Percentiles rank a stretch among this genome's conserved stretches.
Conservation (phyloP, 2,329 filamentous ascomycete genomes). For the Moelleriella libera region DNA sequence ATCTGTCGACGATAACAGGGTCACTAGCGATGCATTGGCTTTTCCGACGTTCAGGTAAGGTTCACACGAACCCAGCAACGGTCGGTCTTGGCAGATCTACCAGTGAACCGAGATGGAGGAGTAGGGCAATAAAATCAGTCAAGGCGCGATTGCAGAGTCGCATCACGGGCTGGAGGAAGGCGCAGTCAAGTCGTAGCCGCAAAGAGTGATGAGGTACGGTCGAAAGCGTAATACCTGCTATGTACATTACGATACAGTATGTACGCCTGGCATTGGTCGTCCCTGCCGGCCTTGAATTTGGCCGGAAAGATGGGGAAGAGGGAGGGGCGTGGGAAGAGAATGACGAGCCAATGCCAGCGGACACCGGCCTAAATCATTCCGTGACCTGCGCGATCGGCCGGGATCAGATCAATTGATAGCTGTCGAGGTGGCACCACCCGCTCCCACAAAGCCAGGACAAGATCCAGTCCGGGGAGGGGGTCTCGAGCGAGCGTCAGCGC, state of each 20-base stretch:
- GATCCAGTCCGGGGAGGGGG: neutral
- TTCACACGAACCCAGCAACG: neutral
- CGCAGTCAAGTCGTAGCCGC: neutral
- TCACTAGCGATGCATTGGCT: neutral
- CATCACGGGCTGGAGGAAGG: neutral
- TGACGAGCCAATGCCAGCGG: neutral
- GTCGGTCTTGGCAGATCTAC: neutral
- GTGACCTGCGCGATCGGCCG: neutral
- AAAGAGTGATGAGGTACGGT: neutral
- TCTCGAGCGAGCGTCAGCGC: neutral
- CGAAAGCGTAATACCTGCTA: neutral
- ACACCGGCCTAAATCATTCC: neutral
- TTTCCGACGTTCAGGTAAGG: slow-evolving; percentile 2
- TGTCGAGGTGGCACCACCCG: neutral
- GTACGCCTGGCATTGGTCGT: too few species aligned
- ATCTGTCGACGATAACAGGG: too few species aligned
- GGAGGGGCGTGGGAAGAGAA: too few species aligned
- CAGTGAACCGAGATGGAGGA: neutral
- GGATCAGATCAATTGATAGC: neutral
- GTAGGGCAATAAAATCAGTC: neutral
- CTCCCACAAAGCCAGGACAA: neutral
- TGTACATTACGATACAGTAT: neutral
- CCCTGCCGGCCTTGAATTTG: too few species aligned
- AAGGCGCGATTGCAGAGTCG: neutral
- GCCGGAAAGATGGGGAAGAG: too few species aligned